A percentile compares a stretch with the other conserved stretches of the same genome.
These are phyloP conservation scores for Diplodia seriata DNA, from an alignment of 2,329 filamentous ascomycete genomes.

Conservation along the genomic window DNA sequence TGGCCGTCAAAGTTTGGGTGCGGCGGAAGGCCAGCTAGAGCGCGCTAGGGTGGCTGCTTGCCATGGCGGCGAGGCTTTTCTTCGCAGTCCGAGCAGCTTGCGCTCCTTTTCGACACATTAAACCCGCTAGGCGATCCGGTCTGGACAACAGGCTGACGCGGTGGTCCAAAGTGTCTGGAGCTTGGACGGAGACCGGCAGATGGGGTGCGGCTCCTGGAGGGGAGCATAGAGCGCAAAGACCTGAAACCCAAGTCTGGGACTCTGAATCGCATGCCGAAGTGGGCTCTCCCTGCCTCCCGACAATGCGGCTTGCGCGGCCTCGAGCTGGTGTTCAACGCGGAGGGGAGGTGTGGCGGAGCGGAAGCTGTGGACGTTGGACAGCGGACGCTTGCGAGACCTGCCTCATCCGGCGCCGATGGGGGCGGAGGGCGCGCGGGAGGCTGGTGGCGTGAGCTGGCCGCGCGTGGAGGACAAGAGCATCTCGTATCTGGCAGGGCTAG, in stretches of 20 bases:
- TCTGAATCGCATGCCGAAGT: neutral
- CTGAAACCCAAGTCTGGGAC: neutral
- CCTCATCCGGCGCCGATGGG: neutral
- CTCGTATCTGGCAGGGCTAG: neutral
- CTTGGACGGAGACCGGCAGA: neutral
- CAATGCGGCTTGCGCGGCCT: neutral
- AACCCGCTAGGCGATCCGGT: neutral
- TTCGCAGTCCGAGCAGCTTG: neutral
- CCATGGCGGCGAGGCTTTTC: slow-evolving; percentile 13
- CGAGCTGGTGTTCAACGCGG: neutral
- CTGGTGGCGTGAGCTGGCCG: neutral
- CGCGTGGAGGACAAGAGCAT: neutral
- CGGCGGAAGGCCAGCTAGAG: slow-evolving; percentile 4
- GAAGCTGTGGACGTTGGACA: neutral
- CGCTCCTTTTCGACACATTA: neutral
- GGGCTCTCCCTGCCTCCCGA: neutral
- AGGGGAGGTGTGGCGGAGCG: slow-evolving; percentile 1
- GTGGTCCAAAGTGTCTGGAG: neutral
- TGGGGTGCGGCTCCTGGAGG: neutral
- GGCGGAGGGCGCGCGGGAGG: neutral
- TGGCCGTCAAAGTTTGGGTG: slow-evolving; percentile 9
- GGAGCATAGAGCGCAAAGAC: neutral
- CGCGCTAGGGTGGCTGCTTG: neutral
- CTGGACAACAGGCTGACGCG: neutral
- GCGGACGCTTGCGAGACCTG: neutral